phyloP scores from a whole-genome alignment of 352 stramenopile genomes.

The Phytophthora uliginosa region DNA sequence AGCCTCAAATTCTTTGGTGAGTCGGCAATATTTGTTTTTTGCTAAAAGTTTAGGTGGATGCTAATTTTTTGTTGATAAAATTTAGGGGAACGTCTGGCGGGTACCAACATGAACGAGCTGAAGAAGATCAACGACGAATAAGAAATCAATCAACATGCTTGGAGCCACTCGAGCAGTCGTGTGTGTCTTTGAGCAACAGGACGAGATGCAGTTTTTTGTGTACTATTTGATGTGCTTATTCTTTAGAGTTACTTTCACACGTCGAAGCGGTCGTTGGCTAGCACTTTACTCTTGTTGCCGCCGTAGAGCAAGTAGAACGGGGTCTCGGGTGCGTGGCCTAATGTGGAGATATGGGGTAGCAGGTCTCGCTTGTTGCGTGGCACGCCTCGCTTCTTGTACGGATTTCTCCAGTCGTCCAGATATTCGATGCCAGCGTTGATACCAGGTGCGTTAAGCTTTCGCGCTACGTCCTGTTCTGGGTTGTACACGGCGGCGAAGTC shows the following conservation, averaged over 20 bases:
- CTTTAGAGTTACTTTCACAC: slow-evolving; percentile 42
- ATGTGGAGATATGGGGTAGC: slow-evolving; percentile 53
- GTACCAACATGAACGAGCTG: slow-evolving; percentile 90
- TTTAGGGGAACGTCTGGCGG: slow-evolving; percentile 72
- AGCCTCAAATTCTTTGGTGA: slow-evolving; percentile 77
- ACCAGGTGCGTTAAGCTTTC: slow-evolving; percentile 50
- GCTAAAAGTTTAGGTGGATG: neutral
- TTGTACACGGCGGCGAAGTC: slow-evolving; percentile 69
- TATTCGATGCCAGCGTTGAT: slow-evolving; percentile 72
- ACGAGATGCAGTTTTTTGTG: slow-evolving; percentile 3
- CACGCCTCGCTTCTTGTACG: slow-evolving; percentile 75
- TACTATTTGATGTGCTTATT: slow-evolving; percentile 1
- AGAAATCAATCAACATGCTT: slow-evolving; percentile 13
- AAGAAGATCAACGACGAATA: slow-evolving; percentile 89
- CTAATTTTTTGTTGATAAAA: slow-evolving; percentile 16
- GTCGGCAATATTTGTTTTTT: neutral
- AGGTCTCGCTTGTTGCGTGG: slow-evolving; percentile 60
- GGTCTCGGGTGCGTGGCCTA: slow-evolving; percentile 52
- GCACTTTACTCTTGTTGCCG: slow-evolving; percentile 77
- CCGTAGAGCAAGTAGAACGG: slow-evolving; percentile 70
- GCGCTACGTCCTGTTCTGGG: slow-evolving; percentile 45
- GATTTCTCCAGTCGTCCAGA: slow-evolving; percentile 71
- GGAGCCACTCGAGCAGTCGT: slow-evolving; percentile 7
- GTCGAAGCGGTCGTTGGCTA: slow-evolving; percentile 74
- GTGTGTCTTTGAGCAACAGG: slow-evolving; percentile 2